These are phyloP conservation scores for Bipolaris bicolor DNA, from an alignment of 2,329 filamentous ascomycete species.

Conservation along the genomic window DNA sequence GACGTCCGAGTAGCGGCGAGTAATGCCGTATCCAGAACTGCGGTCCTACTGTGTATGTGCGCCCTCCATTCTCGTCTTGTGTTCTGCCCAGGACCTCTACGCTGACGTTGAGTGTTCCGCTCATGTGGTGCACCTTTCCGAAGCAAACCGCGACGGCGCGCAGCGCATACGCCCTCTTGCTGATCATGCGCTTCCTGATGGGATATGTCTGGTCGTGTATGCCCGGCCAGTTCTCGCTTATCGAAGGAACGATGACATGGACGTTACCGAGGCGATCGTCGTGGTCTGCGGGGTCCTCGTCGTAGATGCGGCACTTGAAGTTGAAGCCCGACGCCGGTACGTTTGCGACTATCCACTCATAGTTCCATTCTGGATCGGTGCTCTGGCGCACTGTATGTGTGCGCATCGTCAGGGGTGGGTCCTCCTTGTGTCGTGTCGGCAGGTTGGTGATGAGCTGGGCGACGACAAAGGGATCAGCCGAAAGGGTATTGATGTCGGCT, in stretches of 20 bases:
- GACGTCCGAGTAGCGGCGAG: constrained; percentile 83
- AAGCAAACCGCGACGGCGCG: constrained; percentile 71
- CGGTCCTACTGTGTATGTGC: constrained; percentile 81
- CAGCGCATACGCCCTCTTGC: constrained; percentile 82
- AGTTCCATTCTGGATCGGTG: constrained; percentile 80
- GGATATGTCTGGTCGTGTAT: constrained; percentile 69
- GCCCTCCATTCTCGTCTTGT: constrained; percentile 65
- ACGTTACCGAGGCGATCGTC: constrained; percentile 90
- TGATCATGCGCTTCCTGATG: constrained; percentile 83
- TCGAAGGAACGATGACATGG: constrained; percentile 66
- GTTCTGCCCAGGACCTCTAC: constrained; percentile 80
- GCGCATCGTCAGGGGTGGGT: constrained; percentile 74
- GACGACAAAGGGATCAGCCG: constrained; percentile 82
- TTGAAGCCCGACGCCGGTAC: constrained; percentile 80
- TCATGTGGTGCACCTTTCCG: constrained; percentile 67
- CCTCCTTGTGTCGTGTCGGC: constrained; percentile 82
- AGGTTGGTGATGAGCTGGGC: constrained; percentile 75
- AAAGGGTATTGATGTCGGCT: constrained; percentile 76
- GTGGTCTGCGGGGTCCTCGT: constrained; percentile 85
- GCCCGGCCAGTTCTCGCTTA: constrained; percentile 72
- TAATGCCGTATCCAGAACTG: constrained; percentile 81
- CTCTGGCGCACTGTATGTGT: constrained; percentile 76
- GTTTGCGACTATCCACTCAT: constrained; percentile 87
- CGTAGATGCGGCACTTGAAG: constrained; percentile 85
- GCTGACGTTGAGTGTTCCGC: constrained; percentile 73